Evolutionary conservation across 768 basidiomycete genomes (phyloP).

Genomic region (Tulasnella sp.): DNA sequence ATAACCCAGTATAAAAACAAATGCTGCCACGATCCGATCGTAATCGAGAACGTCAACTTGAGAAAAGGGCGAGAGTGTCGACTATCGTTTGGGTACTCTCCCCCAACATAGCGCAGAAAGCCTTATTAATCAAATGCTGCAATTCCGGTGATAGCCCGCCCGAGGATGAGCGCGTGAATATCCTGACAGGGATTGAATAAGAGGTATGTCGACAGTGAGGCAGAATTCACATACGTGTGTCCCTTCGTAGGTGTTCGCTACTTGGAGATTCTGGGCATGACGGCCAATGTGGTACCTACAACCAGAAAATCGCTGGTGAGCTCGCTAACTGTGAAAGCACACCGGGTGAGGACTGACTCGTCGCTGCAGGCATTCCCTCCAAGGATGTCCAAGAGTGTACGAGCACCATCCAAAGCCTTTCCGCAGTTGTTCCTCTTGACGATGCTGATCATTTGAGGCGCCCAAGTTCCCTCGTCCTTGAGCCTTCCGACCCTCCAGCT

Average conservation of each 20-base stretch:
- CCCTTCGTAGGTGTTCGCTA: constrained; percentile 94
- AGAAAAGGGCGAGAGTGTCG: neutral
- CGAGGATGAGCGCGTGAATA: constrained; percentile 86
- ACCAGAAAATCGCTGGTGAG: neutral
- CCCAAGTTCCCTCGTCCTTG: constrained; percentile 69
- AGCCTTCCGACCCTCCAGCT: constrained; percentile 78
- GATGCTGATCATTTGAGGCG: constrained; percentile 92
- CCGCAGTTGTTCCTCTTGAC: constrained; percentile 96
- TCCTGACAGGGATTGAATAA: constrained; percentile 48
- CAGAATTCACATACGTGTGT: constrained; percentile 49
- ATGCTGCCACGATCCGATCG: neutral
- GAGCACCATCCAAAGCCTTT: constrained; percentile 79
- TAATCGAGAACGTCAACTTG: neutral
- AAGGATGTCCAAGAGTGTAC: constrained; percentile 80
- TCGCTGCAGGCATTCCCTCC: constrained; percentile 93
- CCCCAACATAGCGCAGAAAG: neutral
- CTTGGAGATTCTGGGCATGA: constrained; percentile 90
- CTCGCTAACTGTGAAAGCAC: neutral
- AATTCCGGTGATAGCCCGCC: constrained; percentile 87
- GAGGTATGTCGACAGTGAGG: constrained; percentile 29
- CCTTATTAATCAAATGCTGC: constrained; percentile 58
- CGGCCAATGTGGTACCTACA: constrained; percentile 86
- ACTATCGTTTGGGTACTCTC: neutral
- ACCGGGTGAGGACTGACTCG: constrained; percentile 51
- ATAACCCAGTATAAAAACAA: neutral